These are phyloP conservation scores for Roridomyces roridus DNA, from an alignment of 768 basidiomycete genomes.

Conservation along the genomic window DNA sequence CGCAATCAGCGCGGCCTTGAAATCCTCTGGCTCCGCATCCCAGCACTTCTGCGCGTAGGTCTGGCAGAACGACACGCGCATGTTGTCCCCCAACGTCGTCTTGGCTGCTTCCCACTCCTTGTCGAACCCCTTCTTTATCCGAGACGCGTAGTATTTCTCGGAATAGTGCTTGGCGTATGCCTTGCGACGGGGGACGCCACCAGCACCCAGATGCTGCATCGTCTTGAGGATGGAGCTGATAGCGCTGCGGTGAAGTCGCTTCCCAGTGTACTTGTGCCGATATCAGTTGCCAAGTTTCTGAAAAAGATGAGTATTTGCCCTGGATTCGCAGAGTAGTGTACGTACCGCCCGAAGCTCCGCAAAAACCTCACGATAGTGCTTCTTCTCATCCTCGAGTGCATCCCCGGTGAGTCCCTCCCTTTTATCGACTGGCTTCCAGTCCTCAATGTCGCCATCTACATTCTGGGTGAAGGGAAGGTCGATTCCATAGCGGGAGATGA, in stretches of 20 bases:
- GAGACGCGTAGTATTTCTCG: background rate
- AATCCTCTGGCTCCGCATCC: background rate
- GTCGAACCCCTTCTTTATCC: constrained; percentile 12
- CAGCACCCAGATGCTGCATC: background rate
- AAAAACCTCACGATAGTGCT: background rate
- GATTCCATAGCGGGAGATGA: constrained; percentile 2
- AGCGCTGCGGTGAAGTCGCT: background rate
- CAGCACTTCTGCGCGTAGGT: background rate
- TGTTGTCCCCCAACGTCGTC: background rate
- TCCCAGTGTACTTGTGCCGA: constrained; percentile 1
- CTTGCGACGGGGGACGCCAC: constrained; percentile 1
- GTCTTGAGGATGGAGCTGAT: background rate
- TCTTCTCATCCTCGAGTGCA: background rate
- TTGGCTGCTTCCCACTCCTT: constrained; percentile 2
- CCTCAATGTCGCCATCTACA: background rate
- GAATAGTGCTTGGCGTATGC: background rate
- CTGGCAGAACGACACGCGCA: background rate
- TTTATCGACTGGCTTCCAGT: background rate
- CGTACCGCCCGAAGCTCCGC: background rate
- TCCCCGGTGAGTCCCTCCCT: background rate
- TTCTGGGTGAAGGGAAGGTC: background rate
- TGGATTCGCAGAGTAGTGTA: too few species aligned
- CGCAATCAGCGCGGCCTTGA: background rate
- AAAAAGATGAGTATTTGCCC: background rate
- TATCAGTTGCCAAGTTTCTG: constrained; percentile 20